Base-by-base conservation (phyloP, 345 rosid species). In the Lagerstroemia speciosa region DNA sequence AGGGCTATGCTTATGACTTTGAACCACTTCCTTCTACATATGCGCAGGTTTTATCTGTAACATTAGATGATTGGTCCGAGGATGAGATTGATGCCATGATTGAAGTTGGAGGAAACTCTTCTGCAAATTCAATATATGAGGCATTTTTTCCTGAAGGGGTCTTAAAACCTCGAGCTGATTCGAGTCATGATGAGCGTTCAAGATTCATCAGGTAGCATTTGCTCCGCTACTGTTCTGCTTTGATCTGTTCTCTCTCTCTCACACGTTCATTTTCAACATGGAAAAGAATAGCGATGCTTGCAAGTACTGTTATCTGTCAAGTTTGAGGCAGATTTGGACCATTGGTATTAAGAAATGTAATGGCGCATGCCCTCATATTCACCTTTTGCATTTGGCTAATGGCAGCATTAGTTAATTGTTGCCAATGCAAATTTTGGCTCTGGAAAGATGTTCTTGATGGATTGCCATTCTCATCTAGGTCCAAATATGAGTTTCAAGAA, bases 21-120 rank as follows among this genome's bases (percentile, higher is more conserved):
- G n/a, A n/a, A n/a, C n/a, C n/a, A 27, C 1, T 27, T 12, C 19
- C 33, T 30, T 27, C 40, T 15, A 50, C 71, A 16, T 36, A 20
- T 31, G 31, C 53, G 26, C 52, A 95, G 99, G 97, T 92, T 77
- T 81, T 95, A 69, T 95, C 99, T 12, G 93, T 95, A 76, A 84
- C 97, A 52, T 71, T 95, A 79, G 99, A 95, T 87, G 99, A 95
- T 2, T 95, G 99, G 98, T 81, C 96, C 58, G 88, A 87, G 65
- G 98, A 86, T 57, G 93, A 95, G 79, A 78, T 92, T 68, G 97
- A 95, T 65, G 74, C 95, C 66, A 87, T 95, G 97, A 74, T 85
- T 70, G 98, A 91, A 86, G 92, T 94, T 43, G 99, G 98, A 66
- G 99, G 99, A 67, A 94, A 94, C 69, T 76, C 89, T 40, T 75